A percentile compares a stretch with the other conserved stretches of the same genome.
phyloP scores from a whole-genome alignment of 345 rosid species.

The Dimocarpus longan region DNA sequence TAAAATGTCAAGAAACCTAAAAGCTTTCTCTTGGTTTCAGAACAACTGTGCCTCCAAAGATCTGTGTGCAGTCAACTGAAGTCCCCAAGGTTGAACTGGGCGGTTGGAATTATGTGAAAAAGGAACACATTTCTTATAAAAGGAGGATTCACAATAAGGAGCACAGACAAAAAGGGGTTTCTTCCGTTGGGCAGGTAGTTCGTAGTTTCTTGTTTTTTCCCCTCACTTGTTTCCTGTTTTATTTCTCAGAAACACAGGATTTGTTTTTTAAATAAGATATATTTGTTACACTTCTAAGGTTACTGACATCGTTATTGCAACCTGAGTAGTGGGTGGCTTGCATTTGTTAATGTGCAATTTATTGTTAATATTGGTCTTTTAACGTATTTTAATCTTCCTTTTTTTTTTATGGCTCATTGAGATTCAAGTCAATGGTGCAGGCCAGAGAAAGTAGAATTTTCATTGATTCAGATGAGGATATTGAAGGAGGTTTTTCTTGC shows the following conservation, averaged over 20 bases:
- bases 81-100: conserved; percentile 53
- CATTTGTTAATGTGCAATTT: not conserved
- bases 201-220: conserved; percentile 8
- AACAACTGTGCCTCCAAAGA: conserved; percentile 36
- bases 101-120: conserved; percentile 66
- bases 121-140: conserved; percentile 26
- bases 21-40: conserved; percentile 39
- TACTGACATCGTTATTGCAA: too few species aligned
- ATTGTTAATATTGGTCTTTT: not conserved
- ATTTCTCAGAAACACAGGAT: too few species aligned
- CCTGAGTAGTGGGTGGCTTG: too few species aligned
- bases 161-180: conserved; percentile 34
- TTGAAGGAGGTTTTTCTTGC: conserved; percentile 71
- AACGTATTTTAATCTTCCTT: not conserved
- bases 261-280: too few species aligned
- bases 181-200: conserved; percentile 45
- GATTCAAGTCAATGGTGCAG: conserved; percentile 39
- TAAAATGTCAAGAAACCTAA: not conserved
- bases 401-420: not conserved
- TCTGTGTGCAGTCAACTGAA: conserved; percentile 24
- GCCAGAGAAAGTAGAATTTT: conserved; percentile 40
- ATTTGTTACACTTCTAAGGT: too few species aligned
- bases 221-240: not conserved
- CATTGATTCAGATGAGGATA: conserved; percentile 82
- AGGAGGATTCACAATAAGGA: conserved; percentile 25